phyloP scores from a whole-genome alignment of 352 stramenopile genomes.

The Globisporangium solare region DNA sequence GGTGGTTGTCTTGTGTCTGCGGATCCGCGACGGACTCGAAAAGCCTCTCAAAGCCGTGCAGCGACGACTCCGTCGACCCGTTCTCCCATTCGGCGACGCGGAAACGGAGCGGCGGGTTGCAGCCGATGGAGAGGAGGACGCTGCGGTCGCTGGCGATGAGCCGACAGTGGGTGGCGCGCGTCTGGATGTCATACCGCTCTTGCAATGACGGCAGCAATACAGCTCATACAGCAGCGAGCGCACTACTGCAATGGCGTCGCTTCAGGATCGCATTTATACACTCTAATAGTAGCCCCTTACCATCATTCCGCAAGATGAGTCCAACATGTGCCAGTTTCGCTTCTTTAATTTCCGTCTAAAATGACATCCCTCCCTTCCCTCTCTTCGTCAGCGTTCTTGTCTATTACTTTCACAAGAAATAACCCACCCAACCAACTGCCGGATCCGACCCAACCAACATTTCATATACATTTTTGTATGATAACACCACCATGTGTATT shows the following conservation, averaged over 20 bases:
- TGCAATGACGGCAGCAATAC: background rate
- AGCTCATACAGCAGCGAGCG: background rate
- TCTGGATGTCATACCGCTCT: constrained; percentile 3
- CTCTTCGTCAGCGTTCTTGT: background rate
- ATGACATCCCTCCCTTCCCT: constrained; percentile 4
- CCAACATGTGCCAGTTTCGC: constrained; percentile 1
- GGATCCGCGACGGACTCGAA: constrained; percentile 52
- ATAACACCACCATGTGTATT: background rate
- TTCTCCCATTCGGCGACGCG: background rate
- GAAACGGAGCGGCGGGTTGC: background rate
- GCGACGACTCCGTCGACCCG: constrained; percentile 14
- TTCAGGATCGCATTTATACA: constrained; percentile 8
- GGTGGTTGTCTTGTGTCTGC: constrained; percentile 62
- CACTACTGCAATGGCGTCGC: too few species aligned
- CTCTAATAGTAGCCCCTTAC: constrained; percentile 6
- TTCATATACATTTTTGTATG: constrained; percentile 2
- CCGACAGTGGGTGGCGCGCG: background rate
- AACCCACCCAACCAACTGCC: background rate
- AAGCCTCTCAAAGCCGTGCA: constrained; percentile 60
- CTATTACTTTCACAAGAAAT: background rate
- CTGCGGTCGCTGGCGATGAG: background rate
- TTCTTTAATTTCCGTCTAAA: background rate
- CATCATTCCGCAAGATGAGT: constrained; percentile 5
- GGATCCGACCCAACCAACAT: background rate
- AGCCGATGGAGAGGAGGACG: background rate